Conservation (phyloP, 2,329 filamentous ascomycete genomes). For the Trichoderma sp. region DNA sequence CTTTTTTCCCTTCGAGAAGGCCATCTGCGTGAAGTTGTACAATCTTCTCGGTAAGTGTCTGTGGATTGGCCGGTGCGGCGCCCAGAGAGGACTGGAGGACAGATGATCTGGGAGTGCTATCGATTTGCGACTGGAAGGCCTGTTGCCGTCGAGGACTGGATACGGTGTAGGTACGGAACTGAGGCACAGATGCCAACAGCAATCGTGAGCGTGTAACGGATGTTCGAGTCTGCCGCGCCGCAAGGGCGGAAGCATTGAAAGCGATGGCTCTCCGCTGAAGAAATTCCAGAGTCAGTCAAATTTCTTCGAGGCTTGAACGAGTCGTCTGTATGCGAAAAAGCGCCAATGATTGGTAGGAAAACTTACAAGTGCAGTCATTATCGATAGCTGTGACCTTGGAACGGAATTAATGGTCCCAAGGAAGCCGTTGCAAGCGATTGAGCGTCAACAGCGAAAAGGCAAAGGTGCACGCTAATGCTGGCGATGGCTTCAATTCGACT, state of each 20-base stretch:
- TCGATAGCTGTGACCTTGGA: neutral
- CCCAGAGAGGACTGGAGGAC: slow-evolving; percentile 54
- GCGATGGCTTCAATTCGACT: neutral
- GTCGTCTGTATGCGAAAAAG: neutral
- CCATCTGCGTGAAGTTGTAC: slow-evolving; percentile 79
- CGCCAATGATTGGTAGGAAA: neutral
- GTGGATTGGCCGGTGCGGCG: slow-evolving; percentile 44
- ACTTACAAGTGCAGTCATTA: neutral
- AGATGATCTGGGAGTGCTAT: slow-evolving; percentile 50
- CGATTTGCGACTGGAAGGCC: slow-evolving; percentile 63
- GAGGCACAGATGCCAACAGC: neutral
- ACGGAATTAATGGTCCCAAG: neutral
- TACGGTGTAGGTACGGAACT: slow-evolving; percentile 8
- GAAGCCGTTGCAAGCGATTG: neutral
- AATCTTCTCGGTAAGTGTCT: slow-evolving; percentile 91
- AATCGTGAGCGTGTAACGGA: neutral
- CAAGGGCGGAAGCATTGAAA: neutral
- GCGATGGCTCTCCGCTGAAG: neutral
- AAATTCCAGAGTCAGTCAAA: neutral
- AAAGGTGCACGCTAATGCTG: neutral
- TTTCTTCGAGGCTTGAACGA: neutral
- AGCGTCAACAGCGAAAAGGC: neutral
- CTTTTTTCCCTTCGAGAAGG: slow-evolving; percentile 69
- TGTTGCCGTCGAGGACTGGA: slow-evolving; percentile 40
- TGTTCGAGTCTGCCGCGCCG: neutral